Base-by-base conservation (phyloP, 768 basidiomycete genomes). In the Auricularia auricula-judae region DNA sequence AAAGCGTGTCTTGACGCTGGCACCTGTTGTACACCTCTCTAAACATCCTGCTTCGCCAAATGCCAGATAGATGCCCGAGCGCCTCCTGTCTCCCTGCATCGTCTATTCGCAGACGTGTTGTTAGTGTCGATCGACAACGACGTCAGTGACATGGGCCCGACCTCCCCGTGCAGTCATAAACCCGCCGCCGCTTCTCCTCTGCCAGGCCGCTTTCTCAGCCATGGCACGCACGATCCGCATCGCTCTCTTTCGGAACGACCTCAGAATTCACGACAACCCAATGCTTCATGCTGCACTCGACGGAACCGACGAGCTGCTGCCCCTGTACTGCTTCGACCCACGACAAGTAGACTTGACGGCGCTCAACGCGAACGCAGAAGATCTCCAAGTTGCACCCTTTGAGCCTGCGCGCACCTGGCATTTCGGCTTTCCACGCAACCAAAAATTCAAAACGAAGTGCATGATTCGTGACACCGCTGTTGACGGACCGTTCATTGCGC, bases 251-350 rank as follows among this genome's bases (percentile, higher is more conserved):
- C 69, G 69, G 11, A 62, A 66, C 21, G 71, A 70, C 51, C 69
- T 71, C 56, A 54, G 66, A 34, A 14, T 62, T 3, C 54, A 65
- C 3, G 64, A 69, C 35, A 67, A 68, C 36, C 67, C 67, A 44
- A 47, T 68, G 12, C 66, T 68, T 36, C 67, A 66, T 34, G 60
- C 60, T 8, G 36, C 66, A 23, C 36, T 47, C 5, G 16, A 53
- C 34, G 39, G 53, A 12, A 7, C 62, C 65, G 61, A 36, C 21
- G 66, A 70, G 33, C 67, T 74, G 66, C 68, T 80, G 3, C 79
- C 79, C 1, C 61, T 79, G 56, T 78, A 73, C 68, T 76, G 79
- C 23, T 76, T 78, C 53, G 75, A 78, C 63, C 74, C 76, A 39
- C 72, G 75, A 7, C 71, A 73, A 61, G 64, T 78, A 58, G 77